Base-by-base conservation (phyloP, 2,329 filamentous ascomycete genomes). In the Pseudocercospora pini-densiflorae region DNA sequence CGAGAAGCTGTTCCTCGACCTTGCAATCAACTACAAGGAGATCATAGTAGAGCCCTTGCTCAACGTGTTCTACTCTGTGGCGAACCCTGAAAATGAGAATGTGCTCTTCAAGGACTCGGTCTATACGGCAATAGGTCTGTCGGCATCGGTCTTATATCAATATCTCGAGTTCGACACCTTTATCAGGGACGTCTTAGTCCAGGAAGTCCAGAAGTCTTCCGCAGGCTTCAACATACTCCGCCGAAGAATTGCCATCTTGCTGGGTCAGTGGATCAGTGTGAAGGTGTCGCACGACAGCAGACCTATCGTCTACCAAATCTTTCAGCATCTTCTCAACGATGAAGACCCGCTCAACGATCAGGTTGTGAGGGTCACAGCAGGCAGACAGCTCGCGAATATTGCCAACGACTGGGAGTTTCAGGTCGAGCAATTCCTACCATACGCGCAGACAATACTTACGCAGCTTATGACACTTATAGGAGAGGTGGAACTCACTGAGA, bases 51-150 rank as follows among this genome's bases (percentile, higher is more conserved):
- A 90, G 54, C 93, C 93, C 16, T 82, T 99, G 29, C 82, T 98
- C 53, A 85, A 87, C 58, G 96, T 97, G 72, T 97, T 98, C 77
- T 86, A 90, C 70, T 89, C 88, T 7, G 91, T 93, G 62, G 89
- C 92, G 66, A 87, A 79, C n/a, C 82, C 83, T 4, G 81, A 87
- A 10, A 88, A 88, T 67, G 84, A 84, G 49, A 89, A 95, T 69
- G 86, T 98, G 12, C 85, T 95, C 16, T 88, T 92, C 66, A 98
- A 97, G 77, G 95, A 99, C 77, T 94, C 94, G 0, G 89, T 98
- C 0, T 99, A 99, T 76, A 96, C 92, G 5, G 93, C 94, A 10
- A 90, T 99, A 81, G 94, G 94, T 2, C 85, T 97, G 59, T 89
- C 95, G 0, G 92, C 94, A 1, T 86, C 92, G 1, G 89, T 94